Evolutionary conservation across 805 yeast genomes (phyloP), one percentile per base, ranked within the genome.

Genomic region (Candida insectorum): DNA sequence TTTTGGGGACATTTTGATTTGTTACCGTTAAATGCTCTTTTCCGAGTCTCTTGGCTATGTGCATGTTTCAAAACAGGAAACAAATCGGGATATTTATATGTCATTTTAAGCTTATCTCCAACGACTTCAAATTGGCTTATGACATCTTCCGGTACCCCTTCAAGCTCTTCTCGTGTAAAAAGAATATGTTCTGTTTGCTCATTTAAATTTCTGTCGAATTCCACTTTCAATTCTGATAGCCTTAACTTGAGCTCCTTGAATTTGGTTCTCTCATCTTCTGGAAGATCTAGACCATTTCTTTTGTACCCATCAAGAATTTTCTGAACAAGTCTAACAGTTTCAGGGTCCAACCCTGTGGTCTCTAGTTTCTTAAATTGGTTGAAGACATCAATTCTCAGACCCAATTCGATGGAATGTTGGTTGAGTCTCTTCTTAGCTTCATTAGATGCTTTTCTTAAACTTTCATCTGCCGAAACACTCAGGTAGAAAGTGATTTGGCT

Each of bases 61-160:
- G 94, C 89, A 54, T 78, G 78, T 53, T 83, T 82, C 56, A 84
- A 57, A n/a, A 82, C 81, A 2, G 94, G 94, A 41, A 81, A 63
- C 30, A 81, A 56, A 51, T 85, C 95, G 1, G 95, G 93, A 49
- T 82, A 83, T 56, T 86, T 85, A 64, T 75, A 84, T 2, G 93
- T 81, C 68, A 86, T 81, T 51, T 81, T 81, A 24, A 37, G 43
- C 33, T 60, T 56, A 12, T 60, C 68, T 15, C 65, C 75, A 16
- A 65, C 61, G 36, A 57, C 60, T 34, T 72, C 81, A 48, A 79
- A 81, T 49, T 73, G 82, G 13, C 68, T 69, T 44, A 83, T 45
- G 2, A 75, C 75, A 37, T 75, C 77, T 24, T 71, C 69, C 2
- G 95, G 89, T 26, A 86, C 82, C 24, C 95, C 95, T 7, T 68